Evolutionary conservation across 345 rosid species (phyloP), one percentile per base, ranked within the genome.

Genomic region (Bruguiera parviflora): DNA sequence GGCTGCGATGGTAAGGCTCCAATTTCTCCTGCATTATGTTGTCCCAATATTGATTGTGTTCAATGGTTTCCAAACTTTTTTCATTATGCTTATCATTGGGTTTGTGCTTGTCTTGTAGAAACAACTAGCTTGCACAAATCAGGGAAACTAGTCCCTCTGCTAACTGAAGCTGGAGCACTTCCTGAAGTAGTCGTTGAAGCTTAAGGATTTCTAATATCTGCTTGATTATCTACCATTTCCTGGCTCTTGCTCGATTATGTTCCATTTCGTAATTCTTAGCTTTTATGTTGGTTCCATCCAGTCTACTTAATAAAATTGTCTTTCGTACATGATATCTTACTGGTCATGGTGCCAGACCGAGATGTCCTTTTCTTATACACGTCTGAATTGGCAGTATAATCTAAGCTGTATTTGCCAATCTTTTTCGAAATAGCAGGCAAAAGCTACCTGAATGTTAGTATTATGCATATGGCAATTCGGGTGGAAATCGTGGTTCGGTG

Each of bases 81-180:
- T 2, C 46, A 21, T 46, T 53, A 21, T 24, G 15, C 25, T 20
- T 52, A 22, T 22, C 8, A 15, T 37, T 51, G 35, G 46, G 28
- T 58, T 15, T 75, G 3, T 31, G 24, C 63, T 55, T 31, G 18
- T 67, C 35, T 63, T 80, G 75, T 87, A 93, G 98, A 32, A 18
- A 88, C 91, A 2, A 86, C 74, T 6, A 86, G 21, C 8, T 5
- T 88, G 85, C 84, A 91, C 66, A 69, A 22, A 21, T 58, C 69
- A 3, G 95, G 92, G 61, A 82, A 91, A 81, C 83, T 94, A 76
- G 77, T 89, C 80, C 86, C 92, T 25, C 73, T 91, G 75, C 86
- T 94, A 10, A 89, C 88, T 25, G 80, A 88, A 79, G 92, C 90
- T 53, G 96, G 95, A 66, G 96, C 92, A 58, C 8, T 89, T 47